Evolutionary conservation across 768 basidiomycete species (phyloP), one percentile per base, ranked within the genome.

Genomic region (Panaeolus cyanescens): DNA sequence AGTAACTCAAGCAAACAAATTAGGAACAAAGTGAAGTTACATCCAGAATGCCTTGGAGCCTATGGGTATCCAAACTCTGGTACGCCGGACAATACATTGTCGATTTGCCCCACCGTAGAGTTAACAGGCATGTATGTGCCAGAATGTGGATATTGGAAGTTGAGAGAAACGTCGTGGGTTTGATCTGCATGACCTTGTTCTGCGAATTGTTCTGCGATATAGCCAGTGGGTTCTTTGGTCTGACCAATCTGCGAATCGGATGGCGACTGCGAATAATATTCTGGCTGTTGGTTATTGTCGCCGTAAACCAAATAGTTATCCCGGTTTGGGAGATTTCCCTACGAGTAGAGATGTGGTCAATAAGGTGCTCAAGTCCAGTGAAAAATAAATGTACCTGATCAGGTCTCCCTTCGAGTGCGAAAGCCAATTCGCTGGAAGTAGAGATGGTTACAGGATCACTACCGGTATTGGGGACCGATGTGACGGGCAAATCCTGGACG

Each of bases 401-500:
- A 32, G 63, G 64, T 55, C 69, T 67, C 34, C 65, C 60, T 50
- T 68, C 65, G 42, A 71, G 63, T 5, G 71, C 72, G 39, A 68
- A 72, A 7, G 71, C 71, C 31, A 74, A 63, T 58, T 71, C 72
- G 55, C 72, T 72, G 10, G 71, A 67, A 17, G 67, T 65, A 20
- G 68, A 70, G 12, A 72, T 65, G 2, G 71, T 57, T 31, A 74
- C 62, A 22, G 28, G 50, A 36, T 58, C 58, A 4, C 59, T 58
- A 10, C 54, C 60, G 42, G 58, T 22, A 5, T 50, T 50, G 45
- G 45, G 22, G 6, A 50, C 45, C 30, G 45, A 50, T 1, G 66
- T 25, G 13, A 54, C 58, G 1, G 67, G 22, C 5, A 63, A 37
- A n/a, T 70, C 70, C 54, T 69, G 70, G 9, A 61, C 61, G 58